phyloP scores from a whole-genome alignment of 768 basidiomycete genomes.

The Chiua virens region DNA sequence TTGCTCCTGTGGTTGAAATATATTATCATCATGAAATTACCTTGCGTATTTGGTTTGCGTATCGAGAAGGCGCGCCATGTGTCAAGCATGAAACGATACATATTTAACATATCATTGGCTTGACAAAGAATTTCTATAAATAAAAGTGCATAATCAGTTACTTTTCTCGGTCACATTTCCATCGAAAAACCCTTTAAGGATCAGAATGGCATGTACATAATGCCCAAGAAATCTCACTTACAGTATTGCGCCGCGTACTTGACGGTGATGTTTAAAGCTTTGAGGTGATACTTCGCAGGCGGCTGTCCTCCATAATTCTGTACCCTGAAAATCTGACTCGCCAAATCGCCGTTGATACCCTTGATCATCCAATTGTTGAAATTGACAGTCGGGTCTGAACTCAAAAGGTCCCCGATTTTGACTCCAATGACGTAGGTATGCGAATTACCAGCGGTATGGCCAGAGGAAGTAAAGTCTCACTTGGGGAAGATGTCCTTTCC shows the following conservation, averaged over 20 bases:
- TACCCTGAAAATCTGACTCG: constrained; percentile 50
- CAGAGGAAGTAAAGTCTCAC: constrained; percentile 55
- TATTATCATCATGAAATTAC: no score
- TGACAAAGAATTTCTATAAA: no score
- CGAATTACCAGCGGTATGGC: constrained; percentile 38
- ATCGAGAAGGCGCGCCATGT: no score
- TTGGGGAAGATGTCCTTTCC: constrained; percentile 46
- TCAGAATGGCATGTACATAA: background rate
- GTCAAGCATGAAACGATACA: no score
- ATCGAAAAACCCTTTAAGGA: constrained; percentile 2
- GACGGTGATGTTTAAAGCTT: constrained; percentile 42
- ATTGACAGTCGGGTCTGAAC: constrained; percentile 38
- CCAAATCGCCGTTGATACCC: constrained; percentile 53
- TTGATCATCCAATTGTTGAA: constrained; percentile 60
- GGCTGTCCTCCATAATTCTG: constrained; percentile 55
- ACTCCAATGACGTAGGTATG: constrained; percentile 49
- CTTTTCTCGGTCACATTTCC: background rate
- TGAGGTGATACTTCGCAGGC: constrained; percentile 48
- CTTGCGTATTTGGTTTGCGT: no score
- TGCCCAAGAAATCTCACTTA: constrained; percentile 27
- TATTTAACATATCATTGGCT: no score
- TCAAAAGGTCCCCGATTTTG: constrained; percentile 40
- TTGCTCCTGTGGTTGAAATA: no score
- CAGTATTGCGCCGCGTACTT: constrained; percentile 59
- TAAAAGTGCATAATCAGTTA: background rate